A percentile compares a stretch with the other conserved stretches of the same genome.
These are phyloP conservation scores for Coleophoma eucalyptorum DNA, from an alignment of 2,329 filamentous ascomycete species.

Conservation along the genomic window DNA sequence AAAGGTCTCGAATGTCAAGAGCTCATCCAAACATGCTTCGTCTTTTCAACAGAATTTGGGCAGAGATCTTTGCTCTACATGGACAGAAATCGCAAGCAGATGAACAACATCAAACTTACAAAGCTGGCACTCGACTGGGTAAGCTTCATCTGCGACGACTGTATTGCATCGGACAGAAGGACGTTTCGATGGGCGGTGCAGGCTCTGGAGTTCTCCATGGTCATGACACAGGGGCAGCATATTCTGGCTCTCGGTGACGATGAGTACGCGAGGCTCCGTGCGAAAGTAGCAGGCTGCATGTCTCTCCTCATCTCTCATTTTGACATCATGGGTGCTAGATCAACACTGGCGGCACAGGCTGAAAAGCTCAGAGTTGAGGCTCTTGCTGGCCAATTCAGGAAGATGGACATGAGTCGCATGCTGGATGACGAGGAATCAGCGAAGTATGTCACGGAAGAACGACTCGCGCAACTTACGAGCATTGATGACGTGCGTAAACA, in stretches of 20 bases:
- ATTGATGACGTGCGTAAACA: slow-evolving; percentile 78
- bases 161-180: slow-evolving; percentile 86
- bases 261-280: slow-evolving; percentile 78
- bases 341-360: slow-evolving; percentile 86
- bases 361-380: slow-evolving; percentile 87
- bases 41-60: slow-evolving; percentile 98
- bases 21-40: slow-evolving; percentile 94
- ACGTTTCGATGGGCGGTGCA: slow-evolving; percentile 97
- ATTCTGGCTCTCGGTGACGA: slow-evolving; percentile 87
- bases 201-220: slow-evolving; percentile 94
- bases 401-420: slow-evolving; percentile 71
- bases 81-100: slow-evolving; percentile 89
- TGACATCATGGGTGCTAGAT: slow-evolving; percentile 96
- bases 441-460: slow-evolving; percentile 69
- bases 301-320: slow-evolving; percentile 96
- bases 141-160: slow-evolving; percentile 96
- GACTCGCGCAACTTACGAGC: slow-evolving; percentile 66
- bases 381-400: slow-evolving; percentile 69
- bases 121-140: slow-evolving; percentile 95
- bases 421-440: slow-evolving; percentile 83
- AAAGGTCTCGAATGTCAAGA: slow-evolving; percentile 85
- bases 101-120: slow-evolving; percentile 96
- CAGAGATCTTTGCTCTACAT: slow-evolving; percentile 93
- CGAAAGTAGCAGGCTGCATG: slow-evolving; percentile 96
- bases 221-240: slow-evolving; percentile 90